Conservation (phyloP, 202 grass and related monocot species). For the Brachypodium distachyon region DNA sequence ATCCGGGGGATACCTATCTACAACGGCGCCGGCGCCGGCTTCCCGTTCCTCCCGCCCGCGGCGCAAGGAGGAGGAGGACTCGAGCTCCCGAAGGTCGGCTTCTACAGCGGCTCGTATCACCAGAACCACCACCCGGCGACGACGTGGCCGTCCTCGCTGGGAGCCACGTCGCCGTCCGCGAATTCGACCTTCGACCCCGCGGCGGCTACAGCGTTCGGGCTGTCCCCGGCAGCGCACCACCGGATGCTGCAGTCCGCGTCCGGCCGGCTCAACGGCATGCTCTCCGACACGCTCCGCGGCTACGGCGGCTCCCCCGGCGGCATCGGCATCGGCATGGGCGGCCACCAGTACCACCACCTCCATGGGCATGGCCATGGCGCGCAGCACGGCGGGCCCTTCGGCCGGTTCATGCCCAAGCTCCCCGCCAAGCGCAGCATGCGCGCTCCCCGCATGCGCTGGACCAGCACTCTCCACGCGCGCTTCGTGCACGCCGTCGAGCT, state of each 20-base stretch:
- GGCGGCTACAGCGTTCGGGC: constrained; percentile 36
- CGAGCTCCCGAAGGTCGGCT: constrained; percentile 33
- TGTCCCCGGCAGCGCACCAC: constrained; percentile 45
- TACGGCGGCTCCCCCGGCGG: constrained; percentile 11
- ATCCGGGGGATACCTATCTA: constrained; percentile 94
- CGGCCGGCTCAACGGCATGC: constrained; percentile 63
- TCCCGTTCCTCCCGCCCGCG: constrained; percentile 48
- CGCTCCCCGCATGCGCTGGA: constrained; percentile 93
- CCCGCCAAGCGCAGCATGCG: constrained; percentile 92
- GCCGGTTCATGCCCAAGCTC: constrained; percentile 76
- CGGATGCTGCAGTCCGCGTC: constrained; percentile 69
- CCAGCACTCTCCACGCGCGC: constrained; percentile 86
- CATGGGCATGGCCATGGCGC: too few species aligned
- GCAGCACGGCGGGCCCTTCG: constrained; percentile 48
- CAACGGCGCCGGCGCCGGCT: constrained; percentile 36
- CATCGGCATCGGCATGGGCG: constrained; percentile 18
- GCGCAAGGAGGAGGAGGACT: neutral
- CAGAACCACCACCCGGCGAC: constrained; percentile 38
- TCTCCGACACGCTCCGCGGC: constrained; percentile 61
- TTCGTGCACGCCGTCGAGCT: constrained; percentile 95
- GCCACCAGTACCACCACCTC: constrained; percentile 34
- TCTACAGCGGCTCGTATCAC: constrained; percentile 40
- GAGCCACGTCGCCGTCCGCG: constrained; percentile 24
- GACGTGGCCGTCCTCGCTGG: constrained; percentile 43
- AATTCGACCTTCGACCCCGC: constrained; percentile 29